Base-by-base conservation (phyloP, 768 basidiomycete species). In the Mycena pura region DNA sequence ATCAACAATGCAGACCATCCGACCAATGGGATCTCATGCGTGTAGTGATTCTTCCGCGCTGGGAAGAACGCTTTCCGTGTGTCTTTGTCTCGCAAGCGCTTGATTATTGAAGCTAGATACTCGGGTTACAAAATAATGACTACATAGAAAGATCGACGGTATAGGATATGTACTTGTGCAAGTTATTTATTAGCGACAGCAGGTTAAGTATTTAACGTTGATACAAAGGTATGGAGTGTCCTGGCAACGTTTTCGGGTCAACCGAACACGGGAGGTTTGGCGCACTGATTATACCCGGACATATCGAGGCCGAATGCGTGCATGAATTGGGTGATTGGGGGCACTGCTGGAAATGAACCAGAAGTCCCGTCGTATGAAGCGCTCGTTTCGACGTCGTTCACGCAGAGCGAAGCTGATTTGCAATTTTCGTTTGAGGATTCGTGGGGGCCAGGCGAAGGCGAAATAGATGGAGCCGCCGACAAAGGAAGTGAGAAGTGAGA, bases 101-200 rank as follows among this genome's bases (percentile, higher is more conserved):
- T n/a, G n/a, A n/a, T n/a, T n/a, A n/a, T n/a, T n/a, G n/a, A n/a
- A n/a, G n/a, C n/a, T 55, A 44, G 19, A 43, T 62, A 60, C 52
- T 44, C 34, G 36, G 47, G 39, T 45, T 65, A 65, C 58, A 65
- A 40, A 57, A 49, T 38, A 52, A 31, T 51, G 38, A 61, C 46
- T 65, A 65, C 64, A 61, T 29, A 55, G 43, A 56, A 62, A 49
- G 58, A 57, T 62, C 64, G 64, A 65, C 64, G 22, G 28, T 65
- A 65, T 65, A 61, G 21, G 24, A 32, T 58, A 65, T 43, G 17
- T n/a, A n/a, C n/a, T n/a, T n/a, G n/a, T n/a, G 48, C 32, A 24
- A 34, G 46, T 24, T 53, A 64, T 50, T 39, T 58, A 60, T 57
- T 41, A 50, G 38, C 44, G 62, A 52, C 47, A 55, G 46, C 54